Base-by-base conservation (phyloP, 129 eudicot species). In the Chrysanthemum seticuspe region DNA sequence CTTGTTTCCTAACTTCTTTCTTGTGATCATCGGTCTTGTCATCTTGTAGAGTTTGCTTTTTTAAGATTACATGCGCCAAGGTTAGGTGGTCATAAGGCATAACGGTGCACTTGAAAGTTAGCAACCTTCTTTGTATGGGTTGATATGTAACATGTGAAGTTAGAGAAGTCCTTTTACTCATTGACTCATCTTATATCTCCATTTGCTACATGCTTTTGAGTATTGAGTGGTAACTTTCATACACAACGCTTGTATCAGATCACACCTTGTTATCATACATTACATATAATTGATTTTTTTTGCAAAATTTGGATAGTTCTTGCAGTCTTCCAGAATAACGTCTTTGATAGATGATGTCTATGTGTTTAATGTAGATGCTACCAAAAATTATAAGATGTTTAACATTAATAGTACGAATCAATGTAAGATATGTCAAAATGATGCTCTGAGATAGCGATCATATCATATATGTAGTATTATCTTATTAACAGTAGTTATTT, bases 401-500 rank as follows among this genome's bases (percentile, higher is more conserved):
- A 40, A 40, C 47, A 40, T 40, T 40, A 7, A 40, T 40, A 40
- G 47, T 40, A n/a, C n/a, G n/a, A n/a, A 36, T 36, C 58, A 48
- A 58, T 44, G 76, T 55, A 71, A 71, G 54, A 72, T 56, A 18
- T 40, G 36, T 56, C 44, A 40, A 71, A 48, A 53, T 34, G 65
- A 71, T 36, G 65, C 44, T 34, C 44, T 71, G 62, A 71, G 55
- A 56, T 56, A 19, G 19, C 21, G 40, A n/a, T n/a, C 56, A 8
- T 71, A 40, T 3, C 58, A n/a, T 45, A 27, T 40, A 40, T 40
- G 47, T 10, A 40, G 47, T 40, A 6, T 40, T 7, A 40, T 40
- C 47, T 40, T 40, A 40, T 7, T 40, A 40, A 40, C 47, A 6
- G 47, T 40, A 40, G 7, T 40, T 6, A 40, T 7, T 40, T 40